phyloP scores from a whole-genome alignment of 306 rosid genomes.

The Abrus precatorius region DNA sequence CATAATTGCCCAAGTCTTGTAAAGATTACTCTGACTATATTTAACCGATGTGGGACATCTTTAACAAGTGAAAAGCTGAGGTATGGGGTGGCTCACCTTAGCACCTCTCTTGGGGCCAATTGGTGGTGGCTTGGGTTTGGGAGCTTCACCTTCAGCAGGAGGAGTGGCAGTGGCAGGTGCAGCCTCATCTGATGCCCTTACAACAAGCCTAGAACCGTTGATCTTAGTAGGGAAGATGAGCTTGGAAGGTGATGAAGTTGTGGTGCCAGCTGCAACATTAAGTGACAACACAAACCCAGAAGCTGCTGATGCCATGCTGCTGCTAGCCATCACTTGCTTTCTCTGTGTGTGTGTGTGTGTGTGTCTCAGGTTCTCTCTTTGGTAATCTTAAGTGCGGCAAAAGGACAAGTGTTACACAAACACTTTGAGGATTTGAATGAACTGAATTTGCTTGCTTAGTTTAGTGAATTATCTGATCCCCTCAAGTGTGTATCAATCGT shows the following conservation, averaged over 20 bases:
- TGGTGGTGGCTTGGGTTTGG: slow-evolving; percentile 87
- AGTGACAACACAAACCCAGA: slow-evolving; percentile 72
- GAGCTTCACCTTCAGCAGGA: slow-evolving; percentile 49
- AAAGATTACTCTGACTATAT: too few relatives aligned
- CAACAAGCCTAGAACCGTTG: slow-evolving; percentile 62
- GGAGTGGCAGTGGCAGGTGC: slow-evolving; percentile 57
- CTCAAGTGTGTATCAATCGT: slow-evolving; percentile 49
- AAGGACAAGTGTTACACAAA: slow-evolving; percentile 31
- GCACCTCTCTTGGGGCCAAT: slow-evolving; percentile 94
- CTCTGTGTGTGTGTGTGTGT: not conserved
- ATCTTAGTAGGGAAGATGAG: slow-evolving; percentile 57
- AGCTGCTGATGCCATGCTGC: slow-evolving; percentile 86
- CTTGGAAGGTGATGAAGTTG: slow-evolving; percentile 55
- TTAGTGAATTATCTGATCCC: slow-evolving; percentile 66
- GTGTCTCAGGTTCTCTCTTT: slow-evolving; percentile 3
- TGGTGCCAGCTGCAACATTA: slow-evolving; percentile 51
- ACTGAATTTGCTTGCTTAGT: slow-evolving; percentile 38
- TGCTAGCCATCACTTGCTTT: slow-evolving; percentile 58
- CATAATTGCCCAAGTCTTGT: too few relatives aligned
- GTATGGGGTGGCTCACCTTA: slow-evolving; percentile 57
- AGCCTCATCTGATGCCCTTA: slow-evolving; percentile 70
- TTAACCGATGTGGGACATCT: too few relatives aligned
- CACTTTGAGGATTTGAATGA: slow-evolving; percentile 59
- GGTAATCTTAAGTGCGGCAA: slow-evolving; percentile 21
- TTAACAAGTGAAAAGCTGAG: too few relatives aligned